Base-by-base conservation (phyloP, 202 grass and related monocot genomes). In the Brachypodium distachyon region DNA sequence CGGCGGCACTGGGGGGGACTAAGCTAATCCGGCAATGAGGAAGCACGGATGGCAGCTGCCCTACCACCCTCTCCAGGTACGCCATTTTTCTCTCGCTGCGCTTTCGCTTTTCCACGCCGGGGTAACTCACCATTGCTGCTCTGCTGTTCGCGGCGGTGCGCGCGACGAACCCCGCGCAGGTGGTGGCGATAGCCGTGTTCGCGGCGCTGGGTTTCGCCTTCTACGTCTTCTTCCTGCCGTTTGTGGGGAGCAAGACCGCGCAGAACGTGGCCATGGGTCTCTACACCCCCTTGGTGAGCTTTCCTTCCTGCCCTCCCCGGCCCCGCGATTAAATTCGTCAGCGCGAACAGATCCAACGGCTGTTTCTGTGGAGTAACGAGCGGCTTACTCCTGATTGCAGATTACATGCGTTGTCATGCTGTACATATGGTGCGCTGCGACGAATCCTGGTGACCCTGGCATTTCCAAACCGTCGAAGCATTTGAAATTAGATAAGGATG, bases 11-110 rank as follows among this genome's bases (percentile, higher is more conserved):
- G n/a, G n/a, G n/a, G n/a, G n/a, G n/a, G n/a, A n/a, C n/a, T n/a
- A n/a, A n/a, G n/a, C n/a, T n/a, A n/a, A n/a, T n/a, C n/a, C n/a
- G n/a, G 61, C 58, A 69, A 98, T 98, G 95, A 98, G 95, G 87
- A 98, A 92, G 77, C 89, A 98, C 85, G 95, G 95, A 10, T 98
- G 95, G 95, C 87, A 98, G 80, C 89, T 98, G 34, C 95, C 95
- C 10, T 98, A 98, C 87, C 91, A 98, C 82, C 95, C 95, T 61
- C 87, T 98, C 33, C 95, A 98, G 89, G 95, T 87, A 66, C 18
- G 39, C 11, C 46, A 38, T 51, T 28, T 12, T 29, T n/a, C 31
- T 72, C 57, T 80, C 4, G 43, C 12, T 25, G 11, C 70, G 37
- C 61, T 37, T 54, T 44, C 32, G 42, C 33, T 9, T 57, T 65